Base-by-base conservation (phyloP, 257 asterid species). In the Solanum piurae region DNA sequence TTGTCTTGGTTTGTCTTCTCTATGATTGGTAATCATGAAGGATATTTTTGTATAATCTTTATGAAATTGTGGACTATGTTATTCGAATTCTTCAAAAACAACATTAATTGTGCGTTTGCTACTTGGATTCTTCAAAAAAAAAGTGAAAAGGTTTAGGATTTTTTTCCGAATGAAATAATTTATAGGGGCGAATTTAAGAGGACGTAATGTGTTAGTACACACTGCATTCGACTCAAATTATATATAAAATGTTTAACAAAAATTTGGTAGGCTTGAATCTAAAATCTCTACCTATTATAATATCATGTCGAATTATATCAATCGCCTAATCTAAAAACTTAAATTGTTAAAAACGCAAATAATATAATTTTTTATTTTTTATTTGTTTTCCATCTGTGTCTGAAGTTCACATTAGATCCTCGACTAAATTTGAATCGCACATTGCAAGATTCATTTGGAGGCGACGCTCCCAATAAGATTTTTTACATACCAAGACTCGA, bases 21-120 rank as follows among this genome's bases (percentile, higher is more conserved):
- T 89, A 84, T 87, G 62, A 92, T 89, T 86, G 89, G 91, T 80
- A 72, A 82, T 33, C 66, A 80, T 80, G 68, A 37, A 44, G 29
- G 85, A 46, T 80, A 46, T 80, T 80, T 46, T 44, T 23, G 34
- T 2, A 76, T 76, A n/a, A 10, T 21, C 14, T 79, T 42, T 25
- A 42, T 42, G 34, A 38, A 76, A 37, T 1, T 37, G 5, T 74
- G 33, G 25, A 75, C 4, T 31, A 7, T 31, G 3, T 71, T 71
- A 21, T 31, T 71, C 3, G 7, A 31, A 71, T 4, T 31, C n/a
- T 71, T 71, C 40, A n/a, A 62, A 62, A 62, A 62, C 0, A 62
- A 62, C 2, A 7, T 58, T 58, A 2, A 0, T 8, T 58, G 2
- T 58, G 27, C n/a, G 25, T 58, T 16, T 0, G 60, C 16, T 49